Evolutionary conservation across 164 flowering plant species (phyloP), one percentile per base, ranked within the genome.

Genomic region (Sedum album): DNA sequence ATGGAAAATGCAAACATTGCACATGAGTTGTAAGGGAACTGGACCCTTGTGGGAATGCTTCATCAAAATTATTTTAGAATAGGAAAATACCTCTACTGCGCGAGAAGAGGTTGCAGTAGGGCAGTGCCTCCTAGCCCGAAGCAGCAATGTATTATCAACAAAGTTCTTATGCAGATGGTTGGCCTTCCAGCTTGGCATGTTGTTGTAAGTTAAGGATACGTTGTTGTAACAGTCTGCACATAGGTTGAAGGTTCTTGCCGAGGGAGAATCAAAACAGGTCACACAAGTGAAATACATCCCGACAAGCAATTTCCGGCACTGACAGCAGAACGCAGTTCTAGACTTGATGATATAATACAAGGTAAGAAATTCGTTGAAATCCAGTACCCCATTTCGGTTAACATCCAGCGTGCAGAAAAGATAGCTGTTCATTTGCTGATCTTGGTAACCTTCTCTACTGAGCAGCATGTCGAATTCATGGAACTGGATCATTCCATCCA

Each of bases 371-470:
- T 57, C 62, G 7, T 57, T 26, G 62, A 57, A 65, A 41, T 65
- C 68, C 51, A 65, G 14, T 7, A 20, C 48, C 31, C 68, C 68
- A 10, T 65, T 44, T 25, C 51, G 33, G 6, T 65, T 31, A 49
- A 9, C 26, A 30, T 25, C 68, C 18, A 65, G 68, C 41, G 39
- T 31, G 20, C 1, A 21, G 20, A 65, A 65, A 6, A 65, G n/a
- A 26, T 1, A 14, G n/a, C n/a, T 23, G 31, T 65, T 39, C 10
- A 65, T 23, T 20, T 44, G 25, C 1, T 17, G 4, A 21, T 38
- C 8, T 31, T 23, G 9, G 33, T 57, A 57, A 51, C 68, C 68
- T 39, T 65, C 49, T 20, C n/a, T 21, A 18, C 2, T n/a, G 30
- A 65, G 68, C n/a, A n/a, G n/a, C n/a, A n/a, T n/a, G n/a, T n/a